Evolutionary conservation across 805 yeast genomes (phyloP).

Genomic region (Debaryomyces castellii): DNA sequence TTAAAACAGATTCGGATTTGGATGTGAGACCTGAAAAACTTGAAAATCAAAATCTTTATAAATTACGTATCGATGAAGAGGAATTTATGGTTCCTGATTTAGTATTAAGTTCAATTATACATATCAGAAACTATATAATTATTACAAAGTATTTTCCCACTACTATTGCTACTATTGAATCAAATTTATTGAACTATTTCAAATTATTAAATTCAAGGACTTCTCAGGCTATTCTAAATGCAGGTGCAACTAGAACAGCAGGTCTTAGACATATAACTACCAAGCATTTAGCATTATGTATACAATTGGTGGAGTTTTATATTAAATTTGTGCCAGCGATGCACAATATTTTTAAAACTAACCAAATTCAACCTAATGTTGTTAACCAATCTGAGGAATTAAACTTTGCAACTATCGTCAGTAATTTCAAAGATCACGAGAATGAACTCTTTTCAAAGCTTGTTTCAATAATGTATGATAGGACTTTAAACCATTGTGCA

Average conservation of each 20-base stretch:
- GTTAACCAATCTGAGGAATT: slow-evolving; percentile 22
- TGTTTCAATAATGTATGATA: slow-evolving; percentile 69
- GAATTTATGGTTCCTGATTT: slow-evolving; percentile 31
- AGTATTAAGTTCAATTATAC: slow-evolving; percentile 18
- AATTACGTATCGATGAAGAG: slow-evolving; percentile 15
- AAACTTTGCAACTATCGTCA: slow-evolving; percentile 28
- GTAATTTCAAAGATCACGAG: slow-evolving; percentile 57
- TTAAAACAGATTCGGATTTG: slow-evolving; percentile 8
- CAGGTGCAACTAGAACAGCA: slow-evolving; percentile 74
- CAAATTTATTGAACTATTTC: slow-evolving; percentile 41
- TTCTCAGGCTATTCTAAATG: slow-evolving; percentile 63
- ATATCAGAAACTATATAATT: slow-evolving; percentile 52
- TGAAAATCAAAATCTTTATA: background rate
- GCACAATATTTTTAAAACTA: slow-evolving; percentile 6
- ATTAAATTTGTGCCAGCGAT: slow-evolving; percentile 38
- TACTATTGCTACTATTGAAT: slow-evolving; percentile 37
- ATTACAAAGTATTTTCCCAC: slow-evolving; percentile 58
- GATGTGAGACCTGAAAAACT: background rate
- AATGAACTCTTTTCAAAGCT: slow-evolving; percentile 61
- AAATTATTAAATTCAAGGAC: slow-evolving; percentile 52
- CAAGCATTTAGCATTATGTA: slow-evolving; percentile 65
- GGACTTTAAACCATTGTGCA: slow-evolving; percentile 52
- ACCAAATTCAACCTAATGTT: slow-evolving; percentile 9
- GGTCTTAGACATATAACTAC: slow-evolving; percentile 74
- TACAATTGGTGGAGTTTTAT: slow-evolving; percentile 56